Conservation (phyloP, 2,329 filamentous ascomycete species). For the Teratosphaeria nubilosa region DNA sequence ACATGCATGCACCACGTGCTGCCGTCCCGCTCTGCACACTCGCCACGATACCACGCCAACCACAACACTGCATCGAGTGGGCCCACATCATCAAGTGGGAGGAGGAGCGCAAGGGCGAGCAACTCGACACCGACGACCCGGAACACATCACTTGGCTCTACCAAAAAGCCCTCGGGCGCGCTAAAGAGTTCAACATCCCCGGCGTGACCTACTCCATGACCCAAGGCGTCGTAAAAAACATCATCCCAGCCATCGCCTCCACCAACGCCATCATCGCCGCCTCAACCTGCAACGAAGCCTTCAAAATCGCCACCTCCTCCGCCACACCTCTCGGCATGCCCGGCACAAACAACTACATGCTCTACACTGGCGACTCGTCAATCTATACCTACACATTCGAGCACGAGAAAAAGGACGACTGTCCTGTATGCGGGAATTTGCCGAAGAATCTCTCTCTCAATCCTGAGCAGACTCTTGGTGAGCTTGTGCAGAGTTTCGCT, state of each 20-base stretch:
- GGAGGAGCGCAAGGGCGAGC: constrained; percentile 55
- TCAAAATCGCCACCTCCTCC: constrained; percentile 79
- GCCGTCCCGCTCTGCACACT: constrained; percentile 94
- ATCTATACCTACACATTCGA: constrained; percentile 98
- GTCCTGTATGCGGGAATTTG: constrained; percentile 81
- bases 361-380: constrained; percentile 93
- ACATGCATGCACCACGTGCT: constrained; percentile 97
- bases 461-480: constrained; percentile 61
- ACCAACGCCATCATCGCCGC: constrained; percentile 96
- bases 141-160: constrained; percentile 98
- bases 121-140: constrained; percentile 88
- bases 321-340: constrained; percentile 70
- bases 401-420: constrained; percentile 88
- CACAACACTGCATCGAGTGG: constrained; percentile 98
- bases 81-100: constrained; percentile 98
- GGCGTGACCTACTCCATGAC: constrained; percentile 94
- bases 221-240: constrained; percentile 97
- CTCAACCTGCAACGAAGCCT: constrained; percentile 89
- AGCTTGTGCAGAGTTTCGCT: constrained; percentile 76
- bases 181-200: constrained; percentile 77
- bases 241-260: constrained; percentile 94
- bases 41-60: constrained; percentile 89
- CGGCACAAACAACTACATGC: constrained; percentile 74
- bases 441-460: constrained; percentile 66
- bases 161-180: constrained; percentile 68